Percentiles rank a stretch among this genome's conserved stretches.
Evolutionary conservation across 257 asterid genomes (phyloP).

Genomic region (Catharanthus roseus): DNA sequence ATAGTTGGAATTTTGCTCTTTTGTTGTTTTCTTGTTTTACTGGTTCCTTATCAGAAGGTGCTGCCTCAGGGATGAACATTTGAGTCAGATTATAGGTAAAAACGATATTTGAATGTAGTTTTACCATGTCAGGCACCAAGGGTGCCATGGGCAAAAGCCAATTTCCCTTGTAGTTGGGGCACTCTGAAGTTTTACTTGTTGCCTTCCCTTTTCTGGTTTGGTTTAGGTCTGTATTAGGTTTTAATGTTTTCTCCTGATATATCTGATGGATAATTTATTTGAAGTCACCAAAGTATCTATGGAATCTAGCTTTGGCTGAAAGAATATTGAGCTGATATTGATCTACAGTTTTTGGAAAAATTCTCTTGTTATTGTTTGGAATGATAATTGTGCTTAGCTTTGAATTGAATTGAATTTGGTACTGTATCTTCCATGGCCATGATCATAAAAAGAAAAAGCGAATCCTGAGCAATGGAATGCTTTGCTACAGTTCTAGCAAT

Average conservation of each 20-base stretch:
- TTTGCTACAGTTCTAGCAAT: neutral
- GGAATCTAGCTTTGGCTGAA: neutral
- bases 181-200: conserved; percentile 1
- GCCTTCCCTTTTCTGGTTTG: neutral
- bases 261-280: neutral
- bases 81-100: neutral
- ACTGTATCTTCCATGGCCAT: neutral
- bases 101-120: neutral
- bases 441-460: neutral
- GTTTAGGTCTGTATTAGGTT: neutral
- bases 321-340: neutral
- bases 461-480: neutral
- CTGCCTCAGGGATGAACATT: neutral
- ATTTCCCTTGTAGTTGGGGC: neutral
- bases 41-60: neutral
- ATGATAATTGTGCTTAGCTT: neutral
- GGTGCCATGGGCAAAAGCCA: neutral
- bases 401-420: neutral
- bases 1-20: neutral
- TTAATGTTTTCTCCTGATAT: neutral
- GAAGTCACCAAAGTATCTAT: neutral
- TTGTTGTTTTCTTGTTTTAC: neutral
- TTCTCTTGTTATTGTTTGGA: neutral
- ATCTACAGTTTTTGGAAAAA: neutral
- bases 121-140: neutral